Evolutionary conservation across 106 monocot genomes (phyloP).

Genomic region (Vanilla planifolia): DNA sequence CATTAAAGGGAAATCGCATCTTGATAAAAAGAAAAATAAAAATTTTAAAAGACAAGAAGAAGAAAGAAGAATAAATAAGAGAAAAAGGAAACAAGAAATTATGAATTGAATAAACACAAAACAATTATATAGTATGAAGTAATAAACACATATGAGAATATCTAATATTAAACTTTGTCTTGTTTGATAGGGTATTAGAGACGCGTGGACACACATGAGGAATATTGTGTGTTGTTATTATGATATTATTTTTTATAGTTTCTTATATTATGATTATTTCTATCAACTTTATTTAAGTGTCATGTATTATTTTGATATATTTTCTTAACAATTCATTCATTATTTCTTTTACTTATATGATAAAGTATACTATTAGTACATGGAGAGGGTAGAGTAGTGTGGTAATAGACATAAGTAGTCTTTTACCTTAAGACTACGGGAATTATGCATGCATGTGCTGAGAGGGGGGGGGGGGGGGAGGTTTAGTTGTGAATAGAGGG

Average conservation of each 20-base stretch:
- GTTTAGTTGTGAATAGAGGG: not conserved
- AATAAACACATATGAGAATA: too few relatives aligned
- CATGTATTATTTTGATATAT: not conserved
- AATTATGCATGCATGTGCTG: not conserved
- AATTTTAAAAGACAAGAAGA: too few relatives aligned
- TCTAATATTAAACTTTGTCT: too few relatives aligned
- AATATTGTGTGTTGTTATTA: too few relatives aligned
- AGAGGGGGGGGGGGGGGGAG: not conserved
- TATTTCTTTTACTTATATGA: not conserved
- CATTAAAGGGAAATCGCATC: too few relatives aligned
- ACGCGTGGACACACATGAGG: too few relatives aligned
- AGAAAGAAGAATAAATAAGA: too few relatives aligned
- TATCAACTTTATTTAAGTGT: not conserved
- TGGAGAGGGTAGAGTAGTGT: not conserved
- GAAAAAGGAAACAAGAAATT: too few relatives aligned
- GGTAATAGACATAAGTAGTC: not conserved
- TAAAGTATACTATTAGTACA: not conserved
- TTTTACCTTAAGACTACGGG: not conserved
- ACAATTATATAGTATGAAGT: too few relatives aligned
- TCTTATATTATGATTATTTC: not conserved
- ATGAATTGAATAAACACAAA: too few relatives aligned
- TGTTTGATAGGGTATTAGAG: too few relatives aligned
- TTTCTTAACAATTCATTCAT: not conserved
- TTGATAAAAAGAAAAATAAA: too few relatives aligned
- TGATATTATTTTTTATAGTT: not conserved